Base-by-base conservation (phyloP, 2,329 filamentous ascomycete genomes). In the Aspergillus sp. region DNA sequence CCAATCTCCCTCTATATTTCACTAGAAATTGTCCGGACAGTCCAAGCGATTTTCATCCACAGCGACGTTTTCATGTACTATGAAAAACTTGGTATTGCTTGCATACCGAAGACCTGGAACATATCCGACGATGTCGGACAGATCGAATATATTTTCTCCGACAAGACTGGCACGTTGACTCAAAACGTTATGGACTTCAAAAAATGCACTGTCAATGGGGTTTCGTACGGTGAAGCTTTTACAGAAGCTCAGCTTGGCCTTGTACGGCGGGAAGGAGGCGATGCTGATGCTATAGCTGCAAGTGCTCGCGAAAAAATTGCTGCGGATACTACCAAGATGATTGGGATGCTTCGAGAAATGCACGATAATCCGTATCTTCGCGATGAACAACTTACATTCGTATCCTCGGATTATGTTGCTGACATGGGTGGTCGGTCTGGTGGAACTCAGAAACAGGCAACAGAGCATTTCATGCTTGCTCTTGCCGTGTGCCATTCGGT, bases 121-220 rank as follows among this genome's bases (percentile, higher is more conserved):
- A 98, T 99, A 51, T 98, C 93, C 1, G 95, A 99, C 70, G 96
- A 99, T 68, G 82, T 99, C 47, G 95, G 95, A 12, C 95, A 99
- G 76, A 96, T 99, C 62, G 95, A 98, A 76, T 99, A 98, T 79
- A 96, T 99, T 65, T 99, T 99, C 75, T 97, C 91, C 0, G 91
- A 96, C 80, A 96, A 96, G 77, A 96, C 91, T 0, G 91, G 91
- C 58, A 96, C 91, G 2, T 78, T 96, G 63, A 96, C 91, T 0
- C 91, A 96, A 69, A 96, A 96, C 72, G 90, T 96, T 53, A 96
- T 96, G 95, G 96, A 99, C 74, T 99, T 98, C 84, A 99, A 98
- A 76, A 99, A 99, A 76, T 92, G 90, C 55, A 96, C 93, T 0
- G 88, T 99, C 75, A 98, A 98, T 68, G 93, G 93, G n/a, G 85